Evolutionary conservation across 2,329 filamentous ascomycete genomes (phyloP).

Genomic region (Pezicula neosporulosa): DNA sequence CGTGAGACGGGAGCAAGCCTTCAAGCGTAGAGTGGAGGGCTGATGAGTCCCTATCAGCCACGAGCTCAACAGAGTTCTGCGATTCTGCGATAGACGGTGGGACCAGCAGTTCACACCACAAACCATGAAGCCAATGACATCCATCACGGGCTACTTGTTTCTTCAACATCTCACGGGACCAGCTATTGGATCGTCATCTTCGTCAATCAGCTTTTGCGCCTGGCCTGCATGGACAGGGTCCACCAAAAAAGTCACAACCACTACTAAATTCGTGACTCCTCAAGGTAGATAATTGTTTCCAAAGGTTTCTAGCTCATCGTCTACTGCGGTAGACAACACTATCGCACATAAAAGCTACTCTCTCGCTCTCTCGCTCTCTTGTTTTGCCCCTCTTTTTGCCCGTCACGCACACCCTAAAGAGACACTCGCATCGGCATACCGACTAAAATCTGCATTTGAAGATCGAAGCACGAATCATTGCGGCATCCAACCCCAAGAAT

Average conservation of each 20-base stretch:
- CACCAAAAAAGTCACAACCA: neutral
- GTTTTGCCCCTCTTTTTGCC: slow-evolving; percentile 3
- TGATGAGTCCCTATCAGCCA: too few relatives aligned
- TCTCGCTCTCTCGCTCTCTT: neutral
- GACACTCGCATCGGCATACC: slow-evolving; percentile 8
- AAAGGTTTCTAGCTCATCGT: too few relatives aligned
- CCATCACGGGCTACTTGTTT: neutral
- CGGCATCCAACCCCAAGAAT: slow-evolving; percentile 16
- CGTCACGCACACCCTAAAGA: slow-evolving; percentile 13
- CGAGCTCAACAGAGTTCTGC: too few relatives aligned
- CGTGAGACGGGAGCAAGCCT: too few relatives aligned
- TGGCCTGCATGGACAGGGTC: neutral
- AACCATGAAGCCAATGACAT: neutral
- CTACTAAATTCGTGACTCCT: neutral
- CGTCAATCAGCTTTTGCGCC: slow-evolving; percentile 1
- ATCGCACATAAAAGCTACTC: neutral
- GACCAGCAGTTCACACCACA: neutral
- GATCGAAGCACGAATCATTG: slow-evolving; percentile 19
- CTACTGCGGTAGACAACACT: neutral
- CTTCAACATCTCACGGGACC: too few relatives aligned
- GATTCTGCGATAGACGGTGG: too few relatives aligned
- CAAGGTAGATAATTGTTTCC: neutral
- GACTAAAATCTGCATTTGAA: slow-evolving; percentile 19
- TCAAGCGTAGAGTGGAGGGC: too few relatives aligned
- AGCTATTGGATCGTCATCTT: neutral